phyloP scores from a whole-genome alignment of 2,329 filamentous ascomycete genomes.

The Aaosphaeria arxii region DNA sequence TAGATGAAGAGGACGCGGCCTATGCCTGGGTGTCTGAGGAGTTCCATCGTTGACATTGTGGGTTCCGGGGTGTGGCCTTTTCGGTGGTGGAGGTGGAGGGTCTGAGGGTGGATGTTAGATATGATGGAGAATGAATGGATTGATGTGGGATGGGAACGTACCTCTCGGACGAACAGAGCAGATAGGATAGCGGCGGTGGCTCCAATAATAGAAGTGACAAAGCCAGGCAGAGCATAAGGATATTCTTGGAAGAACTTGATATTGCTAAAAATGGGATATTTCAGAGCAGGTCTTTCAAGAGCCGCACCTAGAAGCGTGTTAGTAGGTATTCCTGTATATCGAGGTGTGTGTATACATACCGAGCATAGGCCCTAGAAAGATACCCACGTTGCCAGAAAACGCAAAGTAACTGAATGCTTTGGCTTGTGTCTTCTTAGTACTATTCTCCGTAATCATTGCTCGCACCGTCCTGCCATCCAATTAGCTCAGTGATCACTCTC shows the following conservation, averaged over 20 bases:
- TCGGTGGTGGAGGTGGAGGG: slow-evolving; percentile 25
- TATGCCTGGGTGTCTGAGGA: slow-evolving; percentile 64
- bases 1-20: slow-evolving; percentile 64
- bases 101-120: slow-evolving; percentile 11
- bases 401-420: slow-evolving; percentile 74
- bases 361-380: slow-evolving; percentile 68
- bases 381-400: slow-evolving; percentile 70
- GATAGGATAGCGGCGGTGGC: slow-evolving; percentile 52
- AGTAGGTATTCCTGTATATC: not conserved
- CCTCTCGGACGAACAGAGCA: slow-evolving; percentile 61
- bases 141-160: not conserved
- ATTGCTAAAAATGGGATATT: slow-evolving; percentile 61
- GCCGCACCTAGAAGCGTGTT: slow-evolving; percentile 54
- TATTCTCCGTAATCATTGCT: slow-evolving; percentile 74
- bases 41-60: slow-evolving; percentile 48
- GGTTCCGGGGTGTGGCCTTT: slow-evolving; percentile 17
- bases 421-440: slow-evolving; percentile 67
- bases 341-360: slow-evolving; percentile 22
- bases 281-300: slow-evolving; percentile 63
- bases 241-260: slow-evolving; percentile 60
- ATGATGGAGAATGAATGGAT: not conserved
- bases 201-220: slow-evolving; percentile 57
- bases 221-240: slow-evolving; percentile 64
- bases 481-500: not conserved
- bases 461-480: slow-evolving; percentile 55